These are phyloP conservation scores for Eutypa lata DNA, from an alignment of 2,329 filamentous ascomycete species.

Conservation along the genomic window DNA sequence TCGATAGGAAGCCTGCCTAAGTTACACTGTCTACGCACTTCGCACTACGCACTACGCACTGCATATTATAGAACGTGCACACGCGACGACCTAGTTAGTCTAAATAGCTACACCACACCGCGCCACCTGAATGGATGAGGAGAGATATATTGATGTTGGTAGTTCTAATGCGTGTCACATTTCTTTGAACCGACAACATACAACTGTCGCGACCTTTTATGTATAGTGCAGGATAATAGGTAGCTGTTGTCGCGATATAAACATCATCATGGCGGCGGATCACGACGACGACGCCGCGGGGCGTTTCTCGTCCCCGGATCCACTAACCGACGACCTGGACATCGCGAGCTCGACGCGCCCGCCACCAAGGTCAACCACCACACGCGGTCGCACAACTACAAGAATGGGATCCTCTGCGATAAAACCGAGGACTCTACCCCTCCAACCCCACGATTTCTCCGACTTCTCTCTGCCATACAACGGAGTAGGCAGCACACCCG, in stretches of 20 bases:
- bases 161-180: too few relatives aligned
- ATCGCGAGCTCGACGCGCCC: neutral
- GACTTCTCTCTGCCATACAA: slow-evolving; percentile 37
- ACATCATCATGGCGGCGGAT: neutral
- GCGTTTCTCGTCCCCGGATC: neutral
- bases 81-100: too few relatives aligned
- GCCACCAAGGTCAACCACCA: neutral
- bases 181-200: too few relatives aligned
- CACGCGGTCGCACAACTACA: neutral
- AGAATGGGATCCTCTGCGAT: neutral
- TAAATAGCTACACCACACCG: too few relatives aligned
- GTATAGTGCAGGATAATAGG: too few relatives aligned
- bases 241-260: too few relatives aligned
- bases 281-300: neutral
- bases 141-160: too few relatives aligned
- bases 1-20: neutral
- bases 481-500: slow-evolving; percentile 41
- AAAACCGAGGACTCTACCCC: neutral
- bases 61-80: too few relatives aligned
- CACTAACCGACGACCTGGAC: neutral
- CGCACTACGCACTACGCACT: too few relatives aligned
- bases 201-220: too few relatives aligned
- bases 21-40: too few relatives aligned
- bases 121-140: too few relatives aligned
- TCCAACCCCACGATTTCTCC: slow-evolving; percentile 26